A percentile compares a stretch with the other conserved stretches of the same genome.
Evolutionary conservation across 2,329 filamentous ascomycete species (phyloP).

Genomic region (Fonsecaea monophora): DNA sequence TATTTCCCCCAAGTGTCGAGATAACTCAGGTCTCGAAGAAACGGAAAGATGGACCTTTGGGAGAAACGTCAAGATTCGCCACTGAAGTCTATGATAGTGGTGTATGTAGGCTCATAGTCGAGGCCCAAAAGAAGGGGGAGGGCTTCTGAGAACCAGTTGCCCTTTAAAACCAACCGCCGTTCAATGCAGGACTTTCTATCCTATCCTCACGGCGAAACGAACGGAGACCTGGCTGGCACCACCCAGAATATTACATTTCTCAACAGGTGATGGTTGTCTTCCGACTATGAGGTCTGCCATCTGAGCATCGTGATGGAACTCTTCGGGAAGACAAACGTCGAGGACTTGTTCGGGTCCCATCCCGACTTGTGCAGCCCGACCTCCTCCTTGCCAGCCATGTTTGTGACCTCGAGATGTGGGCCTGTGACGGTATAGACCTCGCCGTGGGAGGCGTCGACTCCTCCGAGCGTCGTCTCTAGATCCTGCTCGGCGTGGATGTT

Average conservation of each 20-base stretch:
- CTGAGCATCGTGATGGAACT: slow-evolving; percentile 73
- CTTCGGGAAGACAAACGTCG: slow-evolving; percentile 69
- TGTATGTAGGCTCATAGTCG: too few species aligned
- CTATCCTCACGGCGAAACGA: neutral
- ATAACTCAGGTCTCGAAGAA: too few species aligned
- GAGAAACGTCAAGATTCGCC: too few species aligned
- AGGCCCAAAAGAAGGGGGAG: too few species aligned
- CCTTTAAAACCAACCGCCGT: neutral
- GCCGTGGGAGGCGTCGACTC: slow-evolving; percentile 53
- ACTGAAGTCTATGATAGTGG: too few species aligned
- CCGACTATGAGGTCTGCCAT: slow-evolving; percentile 53
- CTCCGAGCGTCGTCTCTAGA: slow-evolving; percentile 54
- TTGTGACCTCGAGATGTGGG: slow-evolving; percentile 62
- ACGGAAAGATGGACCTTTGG: too few species aligned
- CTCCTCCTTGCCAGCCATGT: slow-evolving; percentile 67
- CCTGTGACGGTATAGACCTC: slow-evolving; percentile 70
- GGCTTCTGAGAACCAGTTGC: neutral
- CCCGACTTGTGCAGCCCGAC: slow-evolving; percentile 66
- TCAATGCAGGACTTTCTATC: neutral
- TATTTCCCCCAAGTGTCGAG: too few species aligned
- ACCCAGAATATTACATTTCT: neutral
- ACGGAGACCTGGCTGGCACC: too few species aligned
- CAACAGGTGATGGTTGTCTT: neutral
- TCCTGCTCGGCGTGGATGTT: slow-evolving; percentile 70
- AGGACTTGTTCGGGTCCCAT: slow-evolving; percentile 63